These are phyloP conservation scores for Scheffersomyces lignicola DNA, from an alignment of 1,139 yeast genomes.

Conservation along the genomic window DNA sequence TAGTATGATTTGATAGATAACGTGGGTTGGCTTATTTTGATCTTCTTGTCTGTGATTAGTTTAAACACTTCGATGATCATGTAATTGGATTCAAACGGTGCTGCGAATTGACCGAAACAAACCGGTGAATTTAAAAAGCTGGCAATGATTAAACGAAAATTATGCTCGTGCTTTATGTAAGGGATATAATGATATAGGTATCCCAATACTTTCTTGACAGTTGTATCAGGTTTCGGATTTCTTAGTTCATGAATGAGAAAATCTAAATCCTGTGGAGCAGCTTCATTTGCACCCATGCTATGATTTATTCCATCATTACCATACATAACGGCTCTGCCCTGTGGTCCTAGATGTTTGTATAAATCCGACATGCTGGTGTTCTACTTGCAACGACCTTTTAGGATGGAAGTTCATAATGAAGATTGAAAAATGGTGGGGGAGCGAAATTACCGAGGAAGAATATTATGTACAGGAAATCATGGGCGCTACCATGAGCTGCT, in stretches of 20 bases:
- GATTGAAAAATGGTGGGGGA: no score
- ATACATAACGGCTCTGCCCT: no score
- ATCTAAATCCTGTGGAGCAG: constrained; percentile 45
- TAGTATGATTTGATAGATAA: constrained; percentile 54
- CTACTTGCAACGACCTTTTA: constrained; percentile 50
- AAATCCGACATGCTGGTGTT: constrained; percentile 50
- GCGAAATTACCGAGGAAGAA: no score
- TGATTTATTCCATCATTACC: no score
- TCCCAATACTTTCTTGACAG: constrained; percentile 13
- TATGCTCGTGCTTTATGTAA: constrained; percentile 43
- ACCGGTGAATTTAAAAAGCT: no score
- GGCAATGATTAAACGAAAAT: neutral
- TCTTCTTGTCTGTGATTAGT: neutral
- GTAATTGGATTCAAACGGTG: constrained; percentile 9
- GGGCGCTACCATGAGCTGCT: no score
- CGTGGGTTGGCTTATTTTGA: constrained; percentile 60
- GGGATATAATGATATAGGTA: constrained; percentile 58
- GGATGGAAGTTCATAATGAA: constrained; percentile 53
- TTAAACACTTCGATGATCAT: neutral
- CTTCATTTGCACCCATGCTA: no score
- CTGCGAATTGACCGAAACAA: constrained; percentile 17
- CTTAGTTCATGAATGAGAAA: constrained; percentile 43
- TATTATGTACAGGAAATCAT: no score
- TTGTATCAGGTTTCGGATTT: constrained; percentile 54
- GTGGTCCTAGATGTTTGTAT: constrained; percentile 55